Evolutionary conservation across 768 basidiomycete species (phyloP), one percentile per base, ranked within the genome.

Genomic region (Suillus luteus): DNA sequence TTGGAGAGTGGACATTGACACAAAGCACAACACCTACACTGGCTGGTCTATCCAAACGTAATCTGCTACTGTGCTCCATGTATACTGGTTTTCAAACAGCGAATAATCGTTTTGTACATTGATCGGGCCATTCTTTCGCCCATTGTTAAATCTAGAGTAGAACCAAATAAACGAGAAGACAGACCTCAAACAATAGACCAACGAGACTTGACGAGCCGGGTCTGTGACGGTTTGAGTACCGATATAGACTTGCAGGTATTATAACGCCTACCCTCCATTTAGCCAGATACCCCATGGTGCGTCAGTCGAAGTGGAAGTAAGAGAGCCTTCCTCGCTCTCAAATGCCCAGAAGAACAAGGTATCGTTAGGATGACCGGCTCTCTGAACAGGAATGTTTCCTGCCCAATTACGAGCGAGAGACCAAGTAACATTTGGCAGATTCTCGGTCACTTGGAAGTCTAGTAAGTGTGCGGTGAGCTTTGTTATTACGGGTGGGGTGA

Each of bases 31-130:
- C n/a, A 31, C 80, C 2, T 69, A 80, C 71, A 89, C 89, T 55
- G 89, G 90, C 62, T 91, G 87, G 68, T 92, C 91, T 58, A 92
- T 77, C 88, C 87, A 91, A 43, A 91, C 81, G 66, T 83, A 85
- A 72, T 92, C 90, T 1, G 86, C 83, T 24, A 89, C 70, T 27
- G 75, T 81, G 64, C 82, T 77, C 86, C 88, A 90, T 66, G 83
- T 81, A 71, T 85, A 81, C 3, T 80, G 70, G 66, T 91, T 91
- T 14, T 79, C 68, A 19, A 75, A 76, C 3, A 83, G 71, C 10
- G 78, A 80, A 62, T 84, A 85, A 67, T 90, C 76, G 62, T 73
- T 73, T 14, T 80, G 77, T 54, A 92, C 78, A 2, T 80, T 81
- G 54, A 91, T 85, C 3, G 90, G 90, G 1, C 90, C 90, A 67